Evolutionary conservation across 208 protist genomes (phyloP), one percentile per base, ranked within the genome.

Genomic region (Tritrichomonas foetus): DNA sequence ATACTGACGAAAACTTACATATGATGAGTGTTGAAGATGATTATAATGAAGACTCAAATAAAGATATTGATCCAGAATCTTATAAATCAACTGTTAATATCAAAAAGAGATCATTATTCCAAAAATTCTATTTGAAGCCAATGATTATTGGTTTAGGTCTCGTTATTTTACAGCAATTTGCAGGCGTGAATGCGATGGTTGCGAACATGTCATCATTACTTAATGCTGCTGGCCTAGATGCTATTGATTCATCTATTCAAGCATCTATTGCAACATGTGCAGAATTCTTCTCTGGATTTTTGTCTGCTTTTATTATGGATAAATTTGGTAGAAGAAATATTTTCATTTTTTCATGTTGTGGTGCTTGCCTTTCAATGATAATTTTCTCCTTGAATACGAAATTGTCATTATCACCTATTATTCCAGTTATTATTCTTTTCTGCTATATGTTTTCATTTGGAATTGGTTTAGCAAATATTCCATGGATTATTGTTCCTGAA

Each of bases 401-500:
- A n/a, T 8, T 30, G n/a, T 3, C 3, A 72, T n/a, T 9, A 25
- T 20, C 27, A 8, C 11, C 13, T 33, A 20, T 20, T 30, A 5
- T n/a, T 72, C 64, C 64, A 72, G 64, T 72, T n/a, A 72, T 72
- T 8, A 3, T 30, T n/a, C 11, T 72, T 8, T 72, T 72, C 25
- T 25, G 11, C 16, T 72, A 72, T n/a, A 20, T 33, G 64, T 72
- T 72, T 25, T 3, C 3, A 8, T 72, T 72, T n/a, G 64, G 64
- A 33, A 3, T 9, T n/a, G 64, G 64, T n/a, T n/a, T 72, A 8
- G 64, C 64, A n/a, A 8, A 8, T 33, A 72, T 72, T 20, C 64
- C 64, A 72, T 72, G 64, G 64, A 27, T 89, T 27, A 89, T 89
- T 57, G 47, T 49, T 36, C 78, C 78, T 57, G 78, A 89, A 89